Evolutionary conservation across 345 rosid genomes (phyloP).

Genomic region (Psidium guajava): DNA sequence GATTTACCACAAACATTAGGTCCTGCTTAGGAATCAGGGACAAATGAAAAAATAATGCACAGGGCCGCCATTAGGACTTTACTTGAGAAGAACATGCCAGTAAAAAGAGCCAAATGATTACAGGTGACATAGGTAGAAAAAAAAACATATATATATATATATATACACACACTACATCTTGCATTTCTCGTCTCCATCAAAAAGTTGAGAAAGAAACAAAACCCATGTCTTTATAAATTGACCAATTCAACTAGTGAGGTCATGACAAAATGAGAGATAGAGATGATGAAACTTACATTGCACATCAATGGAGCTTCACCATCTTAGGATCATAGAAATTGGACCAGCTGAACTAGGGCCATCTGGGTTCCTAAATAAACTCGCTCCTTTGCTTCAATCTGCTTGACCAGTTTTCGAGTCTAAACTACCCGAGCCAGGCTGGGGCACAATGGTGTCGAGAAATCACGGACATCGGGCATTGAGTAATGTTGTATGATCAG

Average conservation of each 20-base stretch:
- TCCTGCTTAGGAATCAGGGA: slow-evolving; percentile 28
- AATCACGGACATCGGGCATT: too few relatives aligned
- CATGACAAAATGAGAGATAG: not conserved
- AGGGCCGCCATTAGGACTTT: not conserved
- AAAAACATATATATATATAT: too few relatives aligned
- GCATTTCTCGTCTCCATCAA: not conserved
- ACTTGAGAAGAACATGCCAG: not conserved
- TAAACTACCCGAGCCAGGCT: too few relatives aligned
- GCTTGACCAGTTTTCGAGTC: too few relatives aligned
- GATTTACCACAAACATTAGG: slow-evolving; percentile 99
- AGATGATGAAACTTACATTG: too few relatives aligned
- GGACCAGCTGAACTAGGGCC: too few relatives aligned
- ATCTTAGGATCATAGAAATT: too few relatives aligned
- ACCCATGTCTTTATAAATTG: not conserved
- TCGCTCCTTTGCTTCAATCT: too few relatives aligned
- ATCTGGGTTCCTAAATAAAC: too few relatives aligned
- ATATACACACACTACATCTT: not conserved
- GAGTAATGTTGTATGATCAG: too few relatives aligned
- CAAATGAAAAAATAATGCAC: not conserved
- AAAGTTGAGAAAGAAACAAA: not conserved
- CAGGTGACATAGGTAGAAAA: not conserved
- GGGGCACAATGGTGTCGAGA: too few relatives aligned
- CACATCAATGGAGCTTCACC: too few relatives aligned
- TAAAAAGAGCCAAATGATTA: not conserved
- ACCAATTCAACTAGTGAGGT: not conserved